phyloP scores from a whole-genome alignment of 371 early-diverging fungal genomes.

The Fennellomyces sp. region DNA sequence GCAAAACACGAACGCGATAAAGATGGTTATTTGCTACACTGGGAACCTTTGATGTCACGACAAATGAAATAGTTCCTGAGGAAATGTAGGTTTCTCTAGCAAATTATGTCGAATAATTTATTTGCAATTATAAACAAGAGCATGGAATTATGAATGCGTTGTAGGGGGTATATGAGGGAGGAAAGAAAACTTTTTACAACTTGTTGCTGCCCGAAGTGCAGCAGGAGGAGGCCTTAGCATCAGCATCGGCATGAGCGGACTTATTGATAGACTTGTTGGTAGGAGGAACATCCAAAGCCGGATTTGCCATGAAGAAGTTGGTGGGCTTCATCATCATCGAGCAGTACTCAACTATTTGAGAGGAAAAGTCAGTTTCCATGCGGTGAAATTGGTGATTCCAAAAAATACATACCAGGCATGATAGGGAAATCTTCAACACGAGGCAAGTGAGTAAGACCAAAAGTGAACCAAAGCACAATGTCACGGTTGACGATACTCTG shows the following conservation, averaged over 20 bases:
- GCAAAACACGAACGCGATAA: too few relatives aligned
- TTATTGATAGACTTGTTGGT: slow-evolving; percentile 45
- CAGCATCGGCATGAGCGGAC: slow-evolving; percentile 35
- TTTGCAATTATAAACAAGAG: too few relatives aligned
- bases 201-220: slow-evolving; percentile 34
- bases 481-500: slow-evolving; percentile 39
- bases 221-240: slow-evolving; percentile 18
- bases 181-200: slow-evolving; percentile 20
- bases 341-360: too few relatives aligned
- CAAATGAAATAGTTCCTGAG: too few relatives aligned
- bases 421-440: slow-evolving; percentile 59
- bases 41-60: background rate
- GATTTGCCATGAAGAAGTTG: slow-evolving; percentile 55
- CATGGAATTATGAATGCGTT: too few relatives aligned
- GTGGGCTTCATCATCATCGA: slow-evolving; percentile 53
- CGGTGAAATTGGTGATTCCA: too few relatives aligned
- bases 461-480: slow-evolving; percentile 57
- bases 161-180: slow-evolving; percentile 7
- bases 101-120: too few relatives aligned
- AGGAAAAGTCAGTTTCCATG: too few relatives aligned
- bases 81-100: too few relatives aligned
- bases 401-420: slow-evolving; percentile 59
- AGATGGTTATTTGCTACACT: background rate
- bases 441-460: slow-evolving; percentile 56
- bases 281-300: slow-evolving; percentile 52